phyloP scores from a whole-genome alignment of 2,329 filamentous ascomycete genomes.

The Penicillium sp. region DNA sequence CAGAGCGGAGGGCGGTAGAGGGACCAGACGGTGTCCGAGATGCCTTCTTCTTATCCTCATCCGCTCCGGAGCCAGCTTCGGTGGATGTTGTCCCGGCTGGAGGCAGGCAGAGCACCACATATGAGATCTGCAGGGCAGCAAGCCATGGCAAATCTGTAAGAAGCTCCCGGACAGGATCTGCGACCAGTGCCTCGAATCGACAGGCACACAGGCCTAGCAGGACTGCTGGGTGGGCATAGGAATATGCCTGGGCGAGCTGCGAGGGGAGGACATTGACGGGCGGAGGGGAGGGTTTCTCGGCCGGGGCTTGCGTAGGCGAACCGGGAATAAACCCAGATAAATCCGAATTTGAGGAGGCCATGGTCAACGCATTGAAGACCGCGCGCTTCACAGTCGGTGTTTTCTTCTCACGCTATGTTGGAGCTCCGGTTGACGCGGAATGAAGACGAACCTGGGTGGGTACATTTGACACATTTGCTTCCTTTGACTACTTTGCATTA shows the following conservation, averaged over 20 bases:
- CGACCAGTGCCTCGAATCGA: constrained; percentile 67
- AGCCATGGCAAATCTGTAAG: constrained; percentile 63
- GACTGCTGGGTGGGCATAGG: constrained; percentile 67
- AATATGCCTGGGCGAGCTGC: constrained; percentile 56
- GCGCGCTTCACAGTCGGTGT: neutral
- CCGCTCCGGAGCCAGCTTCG: constrained; percentile 12
- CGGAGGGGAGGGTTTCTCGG: constrained; percentile 32
- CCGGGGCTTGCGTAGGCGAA: constrained; percentile 14
- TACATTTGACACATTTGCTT: constrained; percentile 15
- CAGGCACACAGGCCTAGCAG: constrained; percentile 65
- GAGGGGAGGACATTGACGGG: constrained; percentile 53
- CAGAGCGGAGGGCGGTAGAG: constrained; percentile 14
- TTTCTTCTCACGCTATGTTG: neutral
- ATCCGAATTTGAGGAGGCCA: constrained; percentile 19
- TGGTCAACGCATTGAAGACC: constrained; percentile 15
- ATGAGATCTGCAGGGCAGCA: constrained; percentile 62
- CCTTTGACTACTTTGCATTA: no score
- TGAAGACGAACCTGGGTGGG: neutral
- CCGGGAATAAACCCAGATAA: constrained; percentile 4
- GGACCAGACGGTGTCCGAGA: constrained; percentile 13
- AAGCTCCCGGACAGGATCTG: constrained; percentile 68
- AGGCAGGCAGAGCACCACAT: constrained; percentile 61
- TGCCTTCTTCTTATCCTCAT: constrained; percentile 21
- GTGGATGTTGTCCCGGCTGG: constrained; percentile 44
- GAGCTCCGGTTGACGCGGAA: constrained; percentile 19